These are phyloP conservation scores for Claviceps maximensis DNA, from an alignment of 2,329 filamentous ascomycete species.

Conservation along the genomic window DNA sequence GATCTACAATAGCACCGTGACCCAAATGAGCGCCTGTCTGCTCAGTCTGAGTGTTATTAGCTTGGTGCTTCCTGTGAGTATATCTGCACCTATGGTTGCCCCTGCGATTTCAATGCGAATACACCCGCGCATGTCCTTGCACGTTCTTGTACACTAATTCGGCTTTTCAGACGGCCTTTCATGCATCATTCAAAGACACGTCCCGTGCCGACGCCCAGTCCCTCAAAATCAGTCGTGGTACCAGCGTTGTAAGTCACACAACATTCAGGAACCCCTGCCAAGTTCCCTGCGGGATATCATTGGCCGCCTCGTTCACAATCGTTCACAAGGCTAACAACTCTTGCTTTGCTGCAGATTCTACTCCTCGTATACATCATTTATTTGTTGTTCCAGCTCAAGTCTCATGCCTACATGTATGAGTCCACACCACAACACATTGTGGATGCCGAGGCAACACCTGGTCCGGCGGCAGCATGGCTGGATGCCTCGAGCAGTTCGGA, in stretches of 20 bases:
- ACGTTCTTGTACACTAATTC: conserved; percentile 20
- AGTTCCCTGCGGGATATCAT: no score
- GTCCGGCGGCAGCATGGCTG: conserved; percentile 69
- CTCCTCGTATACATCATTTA: conserved; percentile 74
- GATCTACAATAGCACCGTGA: conserved; percentile 91
- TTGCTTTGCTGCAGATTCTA: conserved; percentile 40
- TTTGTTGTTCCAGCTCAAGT: conserved; percentile 81
- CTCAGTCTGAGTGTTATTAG: conserved; percentile 85
- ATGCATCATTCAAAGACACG: conserved; percentile 63
- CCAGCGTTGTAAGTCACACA: conserved; percentile 55
- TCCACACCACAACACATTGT: conserved; percentile 88
- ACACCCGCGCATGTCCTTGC: not conserved
- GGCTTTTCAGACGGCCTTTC: conserved; percentile 60
- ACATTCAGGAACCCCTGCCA: not conserved
- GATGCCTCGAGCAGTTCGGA: conserved; percentile 52
- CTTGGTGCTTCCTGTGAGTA: conserved; percentile 62
- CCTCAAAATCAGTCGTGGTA: conserved; percentile 76
- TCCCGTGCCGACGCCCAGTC: conserved; percentile 54
- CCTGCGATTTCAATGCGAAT: not conserved
- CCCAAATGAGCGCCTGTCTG: conserved; percentile 89
- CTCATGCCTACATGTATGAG: conserved; percentile 82
- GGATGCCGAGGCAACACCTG: conserved; percentile 79
- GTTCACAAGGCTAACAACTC: not conserved
- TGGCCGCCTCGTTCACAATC: no score
- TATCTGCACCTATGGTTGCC: not conserved